Base-by-base conservation (phyloP, 148 eudicot genomes). In the Chenopodium suecicum region DNA sequence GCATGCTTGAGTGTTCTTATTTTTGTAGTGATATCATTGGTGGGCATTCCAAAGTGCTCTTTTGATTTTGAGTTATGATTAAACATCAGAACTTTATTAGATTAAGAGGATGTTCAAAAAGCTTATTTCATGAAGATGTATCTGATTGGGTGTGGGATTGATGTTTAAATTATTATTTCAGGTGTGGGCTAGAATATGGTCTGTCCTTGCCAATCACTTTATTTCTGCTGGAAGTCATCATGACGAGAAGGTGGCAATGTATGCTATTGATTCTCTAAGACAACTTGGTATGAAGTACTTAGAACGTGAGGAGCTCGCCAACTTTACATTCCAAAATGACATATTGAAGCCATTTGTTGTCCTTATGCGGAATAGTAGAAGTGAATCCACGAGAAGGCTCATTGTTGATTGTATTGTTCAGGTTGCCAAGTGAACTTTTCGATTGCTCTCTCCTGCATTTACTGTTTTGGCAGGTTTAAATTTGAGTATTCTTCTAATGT, bases 141-240 rank as follows among this genome's bases (percentile, higher is more conserved):
- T 14, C 25, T 84, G 64, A 25, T 32, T 41, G 14, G 67, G 52
- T 70, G 66, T 37, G 25, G 47, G 52, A 76, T 76, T 46, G 73
- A 20, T 54, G 75, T 64, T 22, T 62, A 19, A 48, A 37, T 77
- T 81, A 60, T 65, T 86, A 86, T 79, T 65, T 87, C 94, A 96
- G 99, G 99, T 96, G 74, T 96, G 99, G 99, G 99, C 97, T 63
- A 91, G 98, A 89, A 96, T 96, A 86, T 96, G 99, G 99, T 94
- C 93, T 83, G 99, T 96, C 64, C 82, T 96, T 81, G 90, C 99
- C 31, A 91, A 89, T 87, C 99, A 96, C 91, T 96, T 96, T 89
- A 94, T 96, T 75, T 87, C 86, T 86, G 99, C 99, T 89, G 99
- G 99, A 73, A 96, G 98, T 82, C 99, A 96, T 85, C 95, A 84